Evolutionary conservation across 176 grass and related monocot genomes (phyloP).

Genomic region (Oryza officinalis): DNA sequence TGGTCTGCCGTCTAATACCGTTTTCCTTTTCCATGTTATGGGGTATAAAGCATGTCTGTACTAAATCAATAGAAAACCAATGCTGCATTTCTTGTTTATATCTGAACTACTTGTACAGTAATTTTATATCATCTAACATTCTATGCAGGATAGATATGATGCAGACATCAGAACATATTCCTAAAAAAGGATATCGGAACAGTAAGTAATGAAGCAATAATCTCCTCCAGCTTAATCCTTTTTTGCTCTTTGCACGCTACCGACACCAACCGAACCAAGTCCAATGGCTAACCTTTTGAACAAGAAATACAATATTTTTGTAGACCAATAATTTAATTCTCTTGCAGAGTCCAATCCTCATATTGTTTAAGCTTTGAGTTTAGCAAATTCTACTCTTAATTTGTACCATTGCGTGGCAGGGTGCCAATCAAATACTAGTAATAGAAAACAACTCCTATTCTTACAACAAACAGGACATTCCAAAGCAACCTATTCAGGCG

Average conservation of each 20-base stretch:
- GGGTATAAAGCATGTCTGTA: background rate
- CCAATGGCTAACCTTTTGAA: background rate
- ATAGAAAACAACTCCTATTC: background rate
- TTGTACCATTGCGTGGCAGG: background rate
- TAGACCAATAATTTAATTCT: background rate
- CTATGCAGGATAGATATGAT: background rate
- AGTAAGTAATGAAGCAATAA: background rate
- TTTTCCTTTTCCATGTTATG: background rate
- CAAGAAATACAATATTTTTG: background rate
- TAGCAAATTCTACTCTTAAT: background rate
- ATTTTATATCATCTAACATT: background rate
- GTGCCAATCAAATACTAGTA: background rate
- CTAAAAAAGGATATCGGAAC: background rate
- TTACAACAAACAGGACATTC: slow-evolving; percentile 15
- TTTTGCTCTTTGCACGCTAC: background rate
- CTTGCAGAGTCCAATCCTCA: background rate
- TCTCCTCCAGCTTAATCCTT: background rate
- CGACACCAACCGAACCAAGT: background rate
- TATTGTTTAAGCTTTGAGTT: background rate
- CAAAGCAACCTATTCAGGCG: slow-evolving; percentile 10
- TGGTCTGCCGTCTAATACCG: background rate
- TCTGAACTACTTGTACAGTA: background rate
- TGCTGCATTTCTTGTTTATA: background rate
- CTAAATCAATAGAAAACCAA: background rate
- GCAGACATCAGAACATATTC: background rate